Percentiles rank a stretch among this genome's conserved stretches.
These are phyloP conservation scores for Tanacetum coccineum DNA, from an alignment of 129 eudicot species.

Conservation along the genomic window DNA sequence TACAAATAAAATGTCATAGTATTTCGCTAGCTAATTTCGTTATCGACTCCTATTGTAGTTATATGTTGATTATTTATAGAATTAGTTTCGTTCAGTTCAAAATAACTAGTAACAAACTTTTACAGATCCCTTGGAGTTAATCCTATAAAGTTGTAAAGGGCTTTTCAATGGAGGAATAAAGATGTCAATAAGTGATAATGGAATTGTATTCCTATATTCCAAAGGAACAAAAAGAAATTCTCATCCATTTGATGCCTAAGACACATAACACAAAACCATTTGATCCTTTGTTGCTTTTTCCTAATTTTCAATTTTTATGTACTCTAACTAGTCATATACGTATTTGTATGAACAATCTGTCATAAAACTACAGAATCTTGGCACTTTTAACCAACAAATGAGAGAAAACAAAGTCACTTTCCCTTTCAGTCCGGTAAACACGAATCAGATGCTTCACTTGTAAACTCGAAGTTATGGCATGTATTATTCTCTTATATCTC, in stretches of 20 bases:
- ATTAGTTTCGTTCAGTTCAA: background rate
- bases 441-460: slow-evolving; percentile 45
- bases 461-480: background rate
- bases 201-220: slow-evolving; percentile 28
- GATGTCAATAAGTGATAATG: slow-evolving; percentile 6
- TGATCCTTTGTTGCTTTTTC: slow-evolving; percentile 16
- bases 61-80: background rate
- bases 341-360: slow-evolving; percentile 1
- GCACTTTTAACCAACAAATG: slow-evolving; percentile 21
- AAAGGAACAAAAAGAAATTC: slow-evolving; percentile 14
- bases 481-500: background rate
- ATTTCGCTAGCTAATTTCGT: background rate
- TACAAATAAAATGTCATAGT: background rate
- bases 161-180: slow-evolving; percentile 15
- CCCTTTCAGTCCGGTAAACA: slow-evolving; percentile 24
- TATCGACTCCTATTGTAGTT: too few species aligned
- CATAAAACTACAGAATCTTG: background rate
- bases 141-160: slow-evolving; percentile 7
- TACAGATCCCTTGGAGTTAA: background rate
- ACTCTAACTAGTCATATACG: background rate
- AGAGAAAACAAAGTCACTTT: slow-evolving; percentile 33
- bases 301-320: background rate
- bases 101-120: background rate
- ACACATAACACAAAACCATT: slow-evolving; percentile 6
- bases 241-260: slow-evolving; percentile 20